Evolutionary conservation across 2,329 filamentous ascomycete genomes (phyloP).

Genomic region (Hysterium pulicare): DNA sequence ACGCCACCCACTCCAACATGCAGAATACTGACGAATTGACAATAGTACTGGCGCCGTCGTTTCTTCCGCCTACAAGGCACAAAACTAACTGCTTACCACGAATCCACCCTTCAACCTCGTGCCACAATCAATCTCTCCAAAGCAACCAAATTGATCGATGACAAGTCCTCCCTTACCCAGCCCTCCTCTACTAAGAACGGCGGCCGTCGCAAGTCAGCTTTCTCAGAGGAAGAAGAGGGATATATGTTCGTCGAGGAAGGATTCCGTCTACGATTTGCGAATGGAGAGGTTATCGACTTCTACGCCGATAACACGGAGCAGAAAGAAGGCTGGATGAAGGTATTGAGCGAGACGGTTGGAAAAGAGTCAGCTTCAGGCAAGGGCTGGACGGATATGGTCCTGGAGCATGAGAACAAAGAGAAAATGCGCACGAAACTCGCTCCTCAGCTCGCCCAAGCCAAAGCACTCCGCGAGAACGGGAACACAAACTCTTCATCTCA

Average conservation of each 20-base stretch:
- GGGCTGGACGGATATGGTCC: conserved; percentile 61
- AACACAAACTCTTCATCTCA: conserved; percentile 10
- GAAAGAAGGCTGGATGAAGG: conserved; percentile 94
- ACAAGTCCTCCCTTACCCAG: conserved; percentile 77
- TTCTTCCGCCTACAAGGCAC: conserved; percentile 93
- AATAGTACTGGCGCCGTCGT: conserved; percentile 90
- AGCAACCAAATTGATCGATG: conserved; percentile 88
- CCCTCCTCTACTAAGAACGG: conserved; percentile 73
- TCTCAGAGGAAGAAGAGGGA: conserved; percentile 96
- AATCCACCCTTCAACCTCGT: conserved; percentile 89
- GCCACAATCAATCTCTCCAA: conserved; percentile 96
- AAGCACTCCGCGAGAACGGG: conserved; percentile 17
- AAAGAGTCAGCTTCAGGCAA: conserved; percentile 51
- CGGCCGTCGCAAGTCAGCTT: conserved; percentile 84
- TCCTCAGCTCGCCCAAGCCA: conserved; percentile 20
- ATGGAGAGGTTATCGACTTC: conserved; percentile 97
- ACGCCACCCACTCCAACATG: neutral
- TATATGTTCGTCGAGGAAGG: conserved; percentile 99
- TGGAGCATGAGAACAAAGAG: conserved; percentile 44
- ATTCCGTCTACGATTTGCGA: conserved; percentile 97
- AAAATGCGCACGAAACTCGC: conserved; percentile 23
- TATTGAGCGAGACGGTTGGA: conserved; percentile 68
- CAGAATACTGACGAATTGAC: conserved; percentile 11
- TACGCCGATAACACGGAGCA: conserved; percentile 85
- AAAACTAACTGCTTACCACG: conserved; percentile 92